Evolutionary conservation across 2,329 filamentous ascomycete species (phyloP), one percentile per base, ranked within the genome.

Genomic region (Parastagonospora nodorum): DNA sequence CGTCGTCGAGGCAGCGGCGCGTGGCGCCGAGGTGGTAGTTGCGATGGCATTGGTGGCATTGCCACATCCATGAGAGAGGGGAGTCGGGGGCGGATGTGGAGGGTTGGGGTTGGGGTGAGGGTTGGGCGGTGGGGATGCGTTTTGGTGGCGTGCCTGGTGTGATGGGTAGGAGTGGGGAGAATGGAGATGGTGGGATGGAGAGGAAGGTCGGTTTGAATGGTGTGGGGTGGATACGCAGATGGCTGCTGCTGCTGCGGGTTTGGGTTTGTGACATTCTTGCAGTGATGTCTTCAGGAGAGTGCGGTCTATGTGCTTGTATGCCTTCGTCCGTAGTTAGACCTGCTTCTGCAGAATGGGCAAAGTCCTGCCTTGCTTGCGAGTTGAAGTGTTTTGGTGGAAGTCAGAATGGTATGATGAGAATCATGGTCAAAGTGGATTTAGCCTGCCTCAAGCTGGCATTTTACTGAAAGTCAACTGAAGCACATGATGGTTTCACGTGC

Each of bases 1-100:
- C 81, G 55, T 83, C 80, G 39, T 79, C 73, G 7, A 83, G 75
- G 51, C 81, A 83, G 45, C 81, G 77, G 0, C 78, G 75, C 0
- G 81, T 84, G 2, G 75, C 76, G 15, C 74, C 76, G 2, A 84
- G 71, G 1, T 71, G 68, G 64, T 83, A 84, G 9, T 68, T 72
- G 14, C 68, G 71, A 32, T 69, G 66, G 67, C 81, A 84, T 37
- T 77, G 62, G 61, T 84, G 81, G 60, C 81, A 83, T 55, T 75
- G 73, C 81, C 81, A 84, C 30, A 79, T 66, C 81, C 80, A 83
- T 15, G 63, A 59, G 4, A 79, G 67, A 0, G 76, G 74, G 1
- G 28, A 47, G 1, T 28, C n/a, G 6, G 63, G 57, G 2, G 40
- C 48, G 1, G 40, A 8, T 9, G 66, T 51, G 5, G 63, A 50